Evolutionary conservation across 208 protist species (phyloP).

Genomic region (Leishmania tropica): DNA sequence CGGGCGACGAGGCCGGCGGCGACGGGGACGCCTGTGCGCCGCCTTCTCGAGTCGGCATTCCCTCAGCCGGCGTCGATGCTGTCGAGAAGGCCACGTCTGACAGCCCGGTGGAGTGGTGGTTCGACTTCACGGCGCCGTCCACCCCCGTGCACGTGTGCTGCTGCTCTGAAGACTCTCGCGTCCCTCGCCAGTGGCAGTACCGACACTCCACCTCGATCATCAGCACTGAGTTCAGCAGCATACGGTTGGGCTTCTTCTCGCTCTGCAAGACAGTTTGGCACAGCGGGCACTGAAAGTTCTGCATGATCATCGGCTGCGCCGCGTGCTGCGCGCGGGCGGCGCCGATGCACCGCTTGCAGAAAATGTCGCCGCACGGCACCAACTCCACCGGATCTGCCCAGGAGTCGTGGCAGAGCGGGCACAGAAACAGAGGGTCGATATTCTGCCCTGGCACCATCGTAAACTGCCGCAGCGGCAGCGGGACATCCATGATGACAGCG

Average conservation of each 20-base stretch:
- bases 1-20: not conserved
- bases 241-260: slow-evolving; percentile 58
- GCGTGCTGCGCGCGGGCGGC: slow-evolving; percentile 19
- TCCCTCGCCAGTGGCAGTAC: slow-evolving; percentile 69
- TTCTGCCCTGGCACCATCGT: slow-evolving; percentile 37
- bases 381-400: slow-evolving; percentile 64
- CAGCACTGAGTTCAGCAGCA: slow-evolving; percentile 67
- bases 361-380: slow-evolving; percentile 54
- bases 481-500: not conserved
- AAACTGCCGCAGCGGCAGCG: slow-evolving; percentile 15
- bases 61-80: not conserved
- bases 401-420: slow-evolving; percentile 72
- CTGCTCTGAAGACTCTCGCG: slow-evolving; percentile 32
- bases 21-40: not conserved
- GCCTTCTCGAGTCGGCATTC: not conserved
- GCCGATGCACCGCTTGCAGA: slow-evolving; percentile 59
- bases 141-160: slow-evolving; percentile 27
- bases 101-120: not conserved
- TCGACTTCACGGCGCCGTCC: not conserved
- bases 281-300: slow-evolving; percentile 50
- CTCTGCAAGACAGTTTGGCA: slow-evolving; percentile 51
- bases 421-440: slow-evolving; percentile 49
- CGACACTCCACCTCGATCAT: slow-evolving; percentile 57
- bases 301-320: slow-evolving; percentile 34
- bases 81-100: slow-evolving; percentile 1